Evolutionary conservation across 371 early-diverging fungal genomes (phyloP).

Genomic region (Rhizopus delemar): DNA sequence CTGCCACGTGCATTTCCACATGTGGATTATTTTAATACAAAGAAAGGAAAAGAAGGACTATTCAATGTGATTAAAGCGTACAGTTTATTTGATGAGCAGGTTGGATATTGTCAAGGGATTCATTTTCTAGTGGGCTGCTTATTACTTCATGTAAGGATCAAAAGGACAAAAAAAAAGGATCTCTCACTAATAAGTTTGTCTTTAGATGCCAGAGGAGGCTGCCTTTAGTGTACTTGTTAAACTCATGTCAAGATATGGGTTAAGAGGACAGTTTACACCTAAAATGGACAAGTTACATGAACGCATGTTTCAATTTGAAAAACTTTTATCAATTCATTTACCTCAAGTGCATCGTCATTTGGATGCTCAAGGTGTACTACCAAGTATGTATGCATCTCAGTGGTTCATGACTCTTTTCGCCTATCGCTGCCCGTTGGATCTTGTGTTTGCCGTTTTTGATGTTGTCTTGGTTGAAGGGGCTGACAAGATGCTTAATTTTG

Average conservation of each 20-base stretch:
- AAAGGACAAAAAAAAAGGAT: too few species aligned
- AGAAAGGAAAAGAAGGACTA: constrained; percentile 77
- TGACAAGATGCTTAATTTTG: constrained; percentile 77
- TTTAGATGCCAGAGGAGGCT: constrained; percentile 81
- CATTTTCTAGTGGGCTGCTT: constrained; percentile 88
- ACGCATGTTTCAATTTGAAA: constrained; percentile 83
- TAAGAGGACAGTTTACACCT: constrained; percentile 79
- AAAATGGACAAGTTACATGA: constrained; percentile 82
- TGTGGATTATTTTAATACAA: constrained; percentile 75
- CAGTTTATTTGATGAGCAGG: constrained; percentile 83
- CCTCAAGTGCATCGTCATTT: constrained; percentile 74
- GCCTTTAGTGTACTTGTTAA: constrained; percentile 85
- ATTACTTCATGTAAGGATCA: constrained; percentile 71
- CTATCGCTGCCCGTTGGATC: constrained; percentile 75
- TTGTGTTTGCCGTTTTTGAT: constrained; percentile 89
- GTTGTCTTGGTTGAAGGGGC: constrained; percentile 88
- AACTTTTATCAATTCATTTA: constrained; percentile 69
- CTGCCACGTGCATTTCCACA: constrained; percentile 87
- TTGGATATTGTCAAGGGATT: constrained; percentile 97
- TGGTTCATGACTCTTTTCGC: constrained; percentile 90
- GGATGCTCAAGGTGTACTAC: constrained; percentile 64
- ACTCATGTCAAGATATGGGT: constrained; percentile 67
- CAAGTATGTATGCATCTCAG: constrained; percentile 79
- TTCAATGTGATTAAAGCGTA: constrained; percentile 89
- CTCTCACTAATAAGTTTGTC: neutral